A percentile compares a stretch with the other conserved stretches of the same genome.
phyloP scores from a whole-genome alignment of 768 basidiomycete genomes.

The Paxillus rubicundulus region DNA sequence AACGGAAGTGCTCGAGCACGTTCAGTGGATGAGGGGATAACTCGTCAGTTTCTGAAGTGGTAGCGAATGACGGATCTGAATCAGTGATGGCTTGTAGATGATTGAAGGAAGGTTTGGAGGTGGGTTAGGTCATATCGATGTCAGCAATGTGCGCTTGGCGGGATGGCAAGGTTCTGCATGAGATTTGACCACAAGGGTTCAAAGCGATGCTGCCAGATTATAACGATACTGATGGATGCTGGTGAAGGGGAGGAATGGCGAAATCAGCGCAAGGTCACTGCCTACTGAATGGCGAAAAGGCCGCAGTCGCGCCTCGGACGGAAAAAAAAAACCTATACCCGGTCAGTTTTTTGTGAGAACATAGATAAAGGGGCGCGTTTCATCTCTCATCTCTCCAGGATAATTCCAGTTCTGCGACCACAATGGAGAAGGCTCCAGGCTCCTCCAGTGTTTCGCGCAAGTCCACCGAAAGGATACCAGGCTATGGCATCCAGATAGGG shows the following conservation, averaged over 20 bases:
- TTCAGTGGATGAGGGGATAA: too few relatives aligned
- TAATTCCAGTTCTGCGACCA: background rate
- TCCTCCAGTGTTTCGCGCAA: conserved; percentile 9
- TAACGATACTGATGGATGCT: background rate
- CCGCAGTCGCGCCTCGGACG: conserved; percentile 9
- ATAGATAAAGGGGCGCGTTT: conserved; percentile 12
- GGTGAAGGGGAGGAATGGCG: conserved; percentile 16
- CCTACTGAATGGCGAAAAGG: conserved; percentile 26
- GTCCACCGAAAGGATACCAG: conserved; percentile 11
- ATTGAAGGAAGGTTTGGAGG: too few relatives aligned
- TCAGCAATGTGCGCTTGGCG: background rate
- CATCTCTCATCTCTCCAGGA: background rate
- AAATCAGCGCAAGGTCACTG: conserved; percentile 22
- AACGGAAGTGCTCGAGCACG: too few relatives aligned
- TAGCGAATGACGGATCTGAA: too few relatives aligned
- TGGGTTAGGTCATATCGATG: background rate
- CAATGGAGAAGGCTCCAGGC: conserved; percentile 19
- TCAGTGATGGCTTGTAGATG: too few relatives aligned
- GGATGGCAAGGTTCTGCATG: too few relatives aligned
- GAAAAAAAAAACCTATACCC: background rate
- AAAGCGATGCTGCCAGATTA: conserved; percentile 1
- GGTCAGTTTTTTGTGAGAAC: conserved; percentile 10
- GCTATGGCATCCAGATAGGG: conserved; percentile 35
- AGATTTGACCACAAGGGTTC: background rate
- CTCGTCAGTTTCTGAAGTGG: too few relatives aligned